Conservation (phyloP, 108 stramenopile genomes). For the Licmophora abbreviata region DNA sequence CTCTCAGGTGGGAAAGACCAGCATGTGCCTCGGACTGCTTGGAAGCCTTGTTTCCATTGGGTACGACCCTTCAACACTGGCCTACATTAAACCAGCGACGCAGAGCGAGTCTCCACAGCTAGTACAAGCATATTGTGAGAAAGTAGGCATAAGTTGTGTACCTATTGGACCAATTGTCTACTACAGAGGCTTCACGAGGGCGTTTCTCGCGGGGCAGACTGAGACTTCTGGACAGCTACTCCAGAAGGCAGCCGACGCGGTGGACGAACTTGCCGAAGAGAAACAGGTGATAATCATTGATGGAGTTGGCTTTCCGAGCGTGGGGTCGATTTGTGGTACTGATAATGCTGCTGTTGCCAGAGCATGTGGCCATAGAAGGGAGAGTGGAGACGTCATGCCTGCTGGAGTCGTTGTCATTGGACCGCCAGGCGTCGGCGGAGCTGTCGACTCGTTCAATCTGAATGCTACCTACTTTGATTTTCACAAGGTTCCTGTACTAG, state of each 20-base stretch:
- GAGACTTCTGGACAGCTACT: slow-evolving; percentile 63
- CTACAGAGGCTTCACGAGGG: slow-evolving; percentile 94
- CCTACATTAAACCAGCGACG: slow-evolving; percentile 98
- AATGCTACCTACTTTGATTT: slow-evolving; percentile 88
- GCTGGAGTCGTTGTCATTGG: slow-evolving; percentile 63
- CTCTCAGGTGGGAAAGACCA: slow-evolving; percentile 90
- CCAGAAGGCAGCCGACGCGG: slow-evolving; percentile 57
- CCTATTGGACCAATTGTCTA: slow-evolving; percentile 94
- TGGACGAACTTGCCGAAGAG: slow-evolving; percentile 60
- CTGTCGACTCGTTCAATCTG: slow-evolving; percentile 94
- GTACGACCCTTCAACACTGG: slow-evolving; percentile 55
- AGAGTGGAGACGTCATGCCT: slow-evolving; percentile 18
- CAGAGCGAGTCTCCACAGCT: slow-evolving; percentile 91
- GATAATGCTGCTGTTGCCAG: slow-evolving; percentile 86
- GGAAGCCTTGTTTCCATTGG: slow-evolving; percentile 48
- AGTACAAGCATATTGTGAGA: slow-evolving; percentile 78
- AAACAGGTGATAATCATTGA: slow-evolving; percentile 86
- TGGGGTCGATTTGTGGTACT: slow-evolving; percentile 92
- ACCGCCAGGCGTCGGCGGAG: slow-evolving; percentile 76
- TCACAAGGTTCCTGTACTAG: slow-evolving; percentile 66
- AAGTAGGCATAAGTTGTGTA: slow-evolving; percentile 64
- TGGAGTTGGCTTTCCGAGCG: slow-evolving; percentile 96
- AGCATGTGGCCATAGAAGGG: slow-evolving; percentile 43
- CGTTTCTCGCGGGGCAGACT: slow-evolving; percentile 83
- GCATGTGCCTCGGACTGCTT: slow-evolving; percentile 78